Conservation (phyloP, 345 rosid species). For the Pugionium cornutum region DNA sequence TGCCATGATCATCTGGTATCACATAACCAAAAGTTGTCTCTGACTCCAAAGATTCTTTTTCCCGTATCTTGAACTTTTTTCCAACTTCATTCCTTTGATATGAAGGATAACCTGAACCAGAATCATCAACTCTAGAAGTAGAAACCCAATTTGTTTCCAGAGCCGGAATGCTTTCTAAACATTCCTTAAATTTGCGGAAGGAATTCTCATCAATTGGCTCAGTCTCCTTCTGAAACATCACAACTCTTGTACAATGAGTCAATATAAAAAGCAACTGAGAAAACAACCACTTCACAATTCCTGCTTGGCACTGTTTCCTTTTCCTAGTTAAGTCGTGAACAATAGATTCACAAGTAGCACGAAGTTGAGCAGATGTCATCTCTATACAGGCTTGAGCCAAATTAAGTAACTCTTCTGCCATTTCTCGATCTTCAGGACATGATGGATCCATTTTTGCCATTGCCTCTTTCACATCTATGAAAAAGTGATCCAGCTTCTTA, state of each 20-base stretch:
- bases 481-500: conserved; percentile 58
- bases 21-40: conserved; percentile 33
- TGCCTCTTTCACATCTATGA: conserved; percentile 54
- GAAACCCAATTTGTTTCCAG: conserved; percentile 64
- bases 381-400: conserved; percentile 59
- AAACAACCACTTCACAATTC: conserved; percentile 65
- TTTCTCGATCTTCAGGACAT: conserved; percentile 52
- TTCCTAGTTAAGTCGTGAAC: conserved; percentile 71
- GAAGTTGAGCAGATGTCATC: conserved; percentile 63
- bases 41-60: conserved; percentile 41
- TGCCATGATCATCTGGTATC: conserved; percentile 39
- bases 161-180: conserved; percentile 75
- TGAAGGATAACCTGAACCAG: conserved; percentile 40
- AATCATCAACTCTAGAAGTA: conserved; percentile 44
- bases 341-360: conserved; percentile 60
- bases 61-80: conserved; percentile 31
- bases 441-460: conserved; percentile 56
- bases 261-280: conserved; percentile 76
- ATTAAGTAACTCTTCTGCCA: conserved; percentile 59
- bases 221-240: conserved; percentile 71
- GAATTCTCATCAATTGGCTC: conserved; percentile 68
- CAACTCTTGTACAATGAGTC: conserved; percentile 76
- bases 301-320: conserved; percentile 67
- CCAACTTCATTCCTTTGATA: conserved; percentile 41
- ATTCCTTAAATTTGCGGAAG: conserved; percentile 63